Conservation (phyloP, 2,329 filamentous ascomycete genomes). For the Coleophoma eucalyptorum region DNA sequence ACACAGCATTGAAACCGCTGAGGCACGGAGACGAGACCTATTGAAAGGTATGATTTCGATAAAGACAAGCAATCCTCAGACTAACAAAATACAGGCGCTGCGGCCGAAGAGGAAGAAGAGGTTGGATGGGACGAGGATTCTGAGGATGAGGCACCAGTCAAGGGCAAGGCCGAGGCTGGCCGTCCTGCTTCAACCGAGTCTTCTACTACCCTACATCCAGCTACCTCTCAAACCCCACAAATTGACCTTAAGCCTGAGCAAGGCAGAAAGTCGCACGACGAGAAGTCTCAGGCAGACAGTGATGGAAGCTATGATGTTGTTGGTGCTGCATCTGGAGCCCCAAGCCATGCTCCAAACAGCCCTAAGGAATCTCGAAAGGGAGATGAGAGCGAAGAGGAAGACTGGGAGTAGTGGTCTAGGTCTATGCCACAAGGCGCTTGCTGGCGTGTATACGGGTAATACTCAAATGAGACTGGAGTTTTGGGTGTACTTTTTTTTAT, state of each 20-base stretch:
- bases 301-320: constrained; percentile 97
- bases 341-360: constrained; percentile 72
- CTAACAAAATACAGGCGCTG: constrained; percentile 34
- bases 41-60: constrained; percentile 68
- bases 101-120: constrained; percentile 69
- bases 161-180: constrained; percentile 33
- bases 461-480: constrained; percentile 8
- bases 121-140: constrained; percentile 63
- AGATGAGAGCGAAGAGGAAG: constrained; percentile 67
- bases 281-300: constrained; percentile 86
- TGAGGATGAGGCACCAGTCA: constrained; percentile 57
- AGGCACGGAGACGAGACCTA: constrained; percentile 82
- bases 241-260: constrained; percentile 56
- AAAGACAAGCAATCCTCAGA: constrained; percentile 10
- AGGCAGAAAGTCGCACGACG: constrained; percentile 75
- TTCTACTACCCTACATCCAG: constrained; percentile 57
- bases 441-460: background rate
- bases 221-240: constrained; percentile 30
- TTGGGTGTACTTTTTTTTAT: constrained; percentile 7
- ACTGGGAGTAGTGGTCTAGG: constrained; percentile 60
- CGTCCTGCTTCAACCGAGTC: constrained; percentile 47
- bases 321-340: constrained; percentile 68
- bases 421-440: background rate
- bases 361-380: constrained; percentile 53
- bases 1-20: constrained; percentile 89